Evolutionary conservation across 1,284 basidiomycete genomes (phyloP).

Genomic region (Meira miltonrushii): DNA sequence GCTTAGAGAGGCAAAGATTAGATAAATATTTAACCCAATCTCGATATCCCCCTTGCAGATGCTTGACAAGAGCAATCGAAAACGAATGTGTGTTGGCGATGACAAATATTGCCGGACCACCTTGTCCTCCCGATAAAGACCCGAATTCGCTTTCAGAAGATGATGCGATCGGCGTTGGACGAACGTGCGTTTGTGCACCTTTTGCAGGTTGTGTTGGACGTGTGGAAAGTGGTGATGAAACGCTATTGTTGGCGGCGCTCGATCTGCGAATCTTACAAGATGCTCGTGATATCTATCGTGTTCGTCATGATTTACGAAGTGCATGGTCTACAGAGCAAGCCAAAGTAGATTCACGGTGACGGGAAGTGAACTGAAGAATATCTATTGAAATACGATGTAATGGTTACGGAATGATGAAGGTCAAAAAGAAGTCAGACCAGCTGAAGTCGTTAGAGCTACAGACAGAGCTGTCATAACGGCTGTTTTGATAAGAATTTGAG

Average conservation of each 20-base stretch:
- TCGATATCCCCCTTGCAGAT: neutral
- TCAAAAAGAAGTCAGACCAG: too few species aligned
- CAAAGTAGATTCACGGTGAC: too few species aligned
- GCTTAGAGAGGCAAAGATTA: neutral
- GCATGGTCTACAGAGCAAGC: too few species aligned
- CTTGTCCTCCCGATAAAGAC: neutral
- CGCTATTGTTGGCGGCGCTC: slow-evolving; percentile 31
- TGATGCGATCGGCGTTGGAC: slow-evolving; percentile 32
- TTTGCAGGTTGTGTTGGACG: slow-evolving; percentile 34
- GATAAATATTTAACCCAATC: slow-evolving; percentile 21
- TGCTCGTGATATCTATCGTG: slow-evolving; percentile 30
- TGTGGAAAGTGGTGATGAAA: slow-evolving; percentile 28
- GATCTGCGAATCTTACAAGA: slow-evolving; percentile 32
- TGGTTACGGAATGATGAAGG: too few species aligned
- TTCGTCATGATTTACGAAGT: slow-evolving; percentile 27
- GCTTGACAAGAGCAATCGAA: slow-evolving; percentile 38
- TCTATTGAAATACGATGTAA: too few species aligned
- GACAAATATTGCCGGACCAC: slow-evolving; percentile 46
- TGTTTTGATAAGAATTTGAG: too few species aligned
- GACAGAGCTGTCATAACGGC: too few species aligned
- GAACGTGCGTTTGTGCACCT: slow-evolving; percentile 38
- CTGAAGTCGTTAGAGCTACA: too few species aligned
- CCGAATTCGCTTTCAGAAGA: slow-evolving; percentile 11
- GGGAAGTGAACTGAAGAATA: too few species aligned
- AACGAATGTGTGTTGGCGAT: slow-evolving; percentile 41